Base-by-base conservation (phyloP, 495 filamentous ascomycete genomes). In the Annulohypoxylon bovei region DNA sequence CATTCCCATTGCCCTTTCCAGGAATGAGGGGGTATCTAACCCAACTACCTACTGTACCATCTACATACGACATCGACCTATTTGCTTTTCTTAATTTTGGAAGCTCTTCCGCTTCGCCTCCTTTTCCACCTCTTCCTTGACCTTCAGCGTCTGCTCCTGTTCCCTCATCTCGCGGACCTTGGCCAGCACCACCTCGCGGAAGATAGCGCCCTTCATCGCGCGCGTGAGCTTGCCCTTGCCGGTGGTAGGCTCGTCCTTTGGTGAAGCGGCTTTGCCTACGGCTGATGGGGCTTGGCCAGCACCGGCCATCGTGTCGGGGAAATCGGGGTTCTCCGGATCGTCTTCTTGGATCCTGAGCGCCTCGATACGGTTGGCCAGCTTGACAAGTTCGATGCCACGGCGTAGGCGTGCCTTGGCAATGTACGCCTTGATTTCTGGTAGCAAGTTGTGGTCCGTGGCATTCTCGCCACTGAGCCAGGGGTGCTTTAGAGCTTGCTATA, bases 361-460 rank as follows among this genome's bases (percentile, higher is more conserved):
- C 77, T 97, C 95, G 82, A 99, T 99, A 68, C 96, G 93, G 83
- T 98, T 98, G 67, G 93, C 89, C 30, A 99, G 87, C 80, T 97
- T 97, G 83, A 98, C 93, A 77, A 97, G 89, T 80, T 98, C 95
- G 81, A 99, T 97, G 74, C 95, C 95, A 63, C 95, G 92, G 68
- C 90, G 89, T 53, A 99, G 90, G 56, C 94, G 92, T 22, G 94
- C 91, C 73, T 92, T 92, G 55, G 95, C 92, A 75, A 96, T 93
- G 84, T 95, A 97, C 30, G 95, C 91, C 78, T 91, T 92, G 86
- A 99, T 96, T 79, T 98, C 96, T 63, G 95, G 96, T 75, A 99
- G 85, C 86, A 99, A 85, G 83, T 99, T 94, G 85, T 97, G 91
- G 83, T 98, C 92, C 54, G 91, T 91, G 64, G 95, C 95, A 50